Base-by-base conservation (phyloP, 2,329 filamentous ascomycete genomes). In the Trichoderma sp. region DNA sequence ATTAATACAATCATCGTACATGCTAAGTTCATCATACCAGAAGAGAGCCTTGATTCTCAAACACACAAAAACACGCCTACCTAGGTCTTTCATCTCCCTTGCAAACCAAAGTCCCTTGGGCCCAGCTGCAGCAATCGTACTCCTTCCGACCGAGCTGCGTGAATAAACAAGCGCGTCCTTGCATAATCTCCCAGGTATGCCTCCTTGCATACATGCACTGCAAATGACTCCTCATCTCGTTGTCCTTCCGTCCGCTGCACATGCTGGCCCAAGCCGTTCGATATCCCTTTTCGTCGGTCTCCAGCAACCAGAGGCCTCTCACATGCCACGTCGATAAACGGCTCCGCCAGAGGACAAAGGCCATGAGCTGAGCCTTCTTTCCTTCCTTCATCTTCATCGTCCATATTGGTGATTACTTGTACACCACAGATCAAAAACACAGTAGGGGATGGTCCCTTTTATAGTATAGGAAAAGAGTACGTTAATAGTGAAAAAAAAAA, bases 381-480 rank as follows among this genome's bases (percentile, higher is more conserved):
- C n/a, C 50, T 26, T 30, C 50, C 34, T 50, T 45, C 26, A 19
- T 28, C 28, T 58, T 55, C 51, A 34, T 48, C 58, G 47, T 52
- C 34, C 45, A 54, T 47, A 24, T 59, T 41, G 54, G 39, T 48
- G 59, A 63, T 51, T 58, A 61, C 41, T 63, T 55, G 51, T 66
- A 62, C 64, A 66, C 64, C 56, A 51, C 52, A 64, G 58, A 58
- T 39, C 39, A 55, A 61, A 61, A 30, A 39, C 34, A 39, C 45
- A 43, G 54, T 57, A 56, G 47, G 47, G 39, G 39, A 45, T 30
- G 39, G 54, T 52, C 45, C 59, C 59, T 66, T 66, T 66, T 65
- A 65, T 65, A 62, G 55, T 63, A 66, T 63, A 66, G 54, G 59
- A 58, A 39, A 71, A 69, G 28, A 24, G 47, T 45, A 45, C 50